phyloP scores from a whole-genome alignment of 2,329 filamentous ascomycete species.

The Fusarium austroafricanum region DNA sequence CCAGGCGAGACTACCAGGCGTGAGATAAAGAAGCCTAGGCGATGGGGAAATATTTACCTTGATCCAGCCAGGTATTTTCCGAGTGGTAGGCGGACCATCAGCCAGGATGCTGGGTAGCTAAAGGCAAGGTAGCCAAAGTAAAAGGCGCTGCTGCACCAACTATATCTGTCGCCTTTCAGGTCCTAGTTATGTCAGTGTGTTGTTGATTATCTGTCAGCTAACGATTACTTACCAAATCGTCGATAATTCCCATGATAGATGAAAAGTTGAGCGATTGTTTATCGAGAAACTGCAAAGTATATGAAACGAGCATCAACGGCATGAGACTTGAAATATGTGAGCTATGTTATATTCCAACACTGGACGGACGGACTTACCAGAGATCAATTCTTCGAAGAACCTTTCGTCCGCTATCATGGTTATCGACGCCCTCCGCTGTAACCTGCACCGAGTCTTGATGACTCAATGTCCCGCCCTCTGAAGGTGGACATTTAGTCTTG shows the following conservation, averaged over 20 bases:
- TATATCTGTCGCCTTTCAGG: constrained; percentile 31
- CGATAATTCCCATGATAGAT: constrained; percentile 42
- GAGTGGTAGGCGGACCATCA: constrained; percentile 38
- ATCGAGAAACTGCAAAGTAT: constrained; percentile 43
- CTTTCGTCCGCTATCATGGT: not conserved
- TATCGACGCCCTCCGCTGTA: constrained; percentile 17
- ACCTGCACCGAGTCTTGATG: constrained; percentile 23
- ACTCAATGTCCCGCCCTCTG: constrained; percentile 29
- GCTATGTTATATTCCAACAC: rapidly evolving
- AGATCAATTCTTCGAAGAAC: constrained; percentile 33
- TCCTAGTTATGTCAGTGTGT: constrained; percentile 13
- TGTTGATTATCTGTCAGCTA: rapidly evolving
- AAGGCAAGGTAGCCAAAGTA: constrained; percentile 42
- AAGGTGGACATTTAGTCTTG: constrained; percentile 1
- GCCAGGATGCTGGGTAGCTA: constrained; percentile 41
- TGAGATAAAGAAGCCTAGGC: not conserved
- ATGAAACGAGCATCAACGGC: constrained; percentile 38
- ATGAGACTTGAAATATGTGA: constrained; percentile 19
- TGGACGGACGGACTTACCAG: not conserved
- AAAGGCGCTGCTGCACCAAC: constrained; percentile 40
- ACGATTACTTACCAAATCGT: constrained; percentile 20
- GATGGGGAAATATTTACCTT: not conserved
- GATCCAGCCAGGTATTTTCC: constrained; percentile 39
- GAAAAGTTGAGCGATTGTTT: constrained; percentile 43
- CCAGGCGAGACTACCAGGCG: constrained; percentile 20